phyloP scores from a whole-genome alignment of 1,284 basidiomycete genomes.

The Coriolopsis trogii region DNA sequence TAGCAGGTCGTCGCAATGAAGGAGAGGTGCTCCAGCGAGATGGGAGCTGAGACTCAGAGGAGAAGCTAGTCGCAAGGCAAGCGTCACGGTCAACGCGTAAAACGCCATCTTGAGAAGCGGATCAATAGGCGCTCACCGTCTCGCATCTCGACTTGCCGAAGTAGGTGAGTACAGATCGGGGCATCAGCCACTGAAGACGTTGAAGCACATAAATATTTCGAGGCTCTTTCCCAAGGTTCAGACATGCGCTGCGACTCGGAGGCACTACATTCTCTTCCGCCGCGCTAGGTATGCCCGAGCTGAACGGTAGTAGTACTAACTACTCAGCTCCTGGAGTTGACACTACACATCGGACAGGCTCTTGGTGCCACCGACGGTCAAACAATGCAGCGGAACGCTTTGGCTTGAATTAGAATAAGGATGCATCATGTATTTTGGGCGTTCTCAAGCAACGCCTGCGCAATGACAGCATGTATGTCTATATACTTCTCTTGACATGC shows the following conservation, averaged over 20 bases:
- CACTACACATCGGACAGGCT: too few species aligned
- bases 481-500: conserved; percentile 67
- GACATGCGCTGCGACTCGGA: too few species aligned
- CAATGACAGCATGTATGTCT: conserved; percentile 76
- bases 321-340: too few species aligned
- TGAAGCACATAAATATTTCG: too few species aligned
- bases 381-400: background rate
- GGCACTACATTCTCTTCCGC: too few species aligned
- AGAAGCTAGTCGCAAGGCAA: background rate
- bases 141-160: conserved; percentile 2
- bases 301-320: too few species aligned
- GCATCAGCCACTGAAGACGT: too few species aligned
- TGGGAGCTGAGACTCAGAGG: background rate
- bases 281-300: too few species aligned
- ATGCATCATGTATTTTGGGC: conserved; percentile 23
- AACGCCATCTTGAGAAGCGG: background rate
- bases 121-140: background rate
- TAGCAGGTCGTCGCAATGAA: conserved; percentile 5
- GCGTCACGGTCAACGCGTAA: too few species aligned
- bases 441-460: conserved; percentile 63
- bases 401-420: background rate
- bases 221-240: too few species aligned
- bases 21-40: background rate
- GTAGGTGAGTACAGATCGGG: too few species aligned
- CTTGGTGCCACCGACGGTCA: too few species aligned